Evolutionary conservation across 1,139 yeast species (phyloP), one percentile per base, ranked within the genome.

Genomic region (Yamadazyma mexicana): DNA sequence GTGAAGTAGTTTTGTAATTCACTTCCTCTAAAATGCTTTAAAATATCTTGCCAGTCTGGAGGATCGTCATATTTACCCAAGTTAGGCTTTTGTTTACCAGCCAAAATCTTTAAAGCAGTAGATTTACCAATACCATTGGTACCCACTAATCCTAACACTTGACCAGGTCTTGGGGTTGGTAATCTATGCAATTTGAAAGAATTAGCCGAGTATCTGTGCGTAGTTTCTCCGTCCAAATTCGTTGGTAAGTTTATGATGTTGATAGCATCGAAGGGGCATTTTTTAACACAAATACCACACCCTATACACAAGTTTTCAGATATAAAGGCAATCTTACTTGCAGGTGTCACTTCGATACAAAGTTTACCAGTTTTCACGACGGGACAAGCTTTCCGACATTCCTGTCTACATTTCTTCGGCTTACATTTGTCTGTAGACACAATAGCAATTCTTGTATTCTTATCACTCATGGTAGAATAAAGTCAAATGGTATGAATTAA

Each of bases 91-190:
- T 91, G 95, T 66, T 91, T 92, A 60, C 98, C 98, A n/a, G 98
- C 95, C 54, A 92, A 78, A 61, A 92, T 91, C 71, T 92, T 92
- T 60, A 92, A 76, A 9, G 98, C 98, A n/a, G 98, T 92, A 10
- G 96, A 86, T 63, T 92, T 92, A 56, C 98, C 98, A 59, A 92
- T 92, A 88, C 98, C 98, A 74, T 92, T 92, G 44, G 98, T 87
- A 59, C 98, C 98, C 37, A 92, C 98, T 54, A 92, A 77, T 50
- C 98, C 98, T 52, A 92, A 76, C 35, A 92, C 98, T 69, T 92
- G 98, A 44, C 98, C 98, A 5, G 98, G 98, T 69, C 98, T 85
- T 51, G 98, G 98, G 44, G 96, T 91, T 17, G 98, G 98, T 55
- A 92, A 76, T 65, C 98, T 81, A 64, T 92, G 98, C 58, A 92